Conservation (phyloP, 2,329 filamentous ascomycete genomes). For the Phoma sp. region DNA sequence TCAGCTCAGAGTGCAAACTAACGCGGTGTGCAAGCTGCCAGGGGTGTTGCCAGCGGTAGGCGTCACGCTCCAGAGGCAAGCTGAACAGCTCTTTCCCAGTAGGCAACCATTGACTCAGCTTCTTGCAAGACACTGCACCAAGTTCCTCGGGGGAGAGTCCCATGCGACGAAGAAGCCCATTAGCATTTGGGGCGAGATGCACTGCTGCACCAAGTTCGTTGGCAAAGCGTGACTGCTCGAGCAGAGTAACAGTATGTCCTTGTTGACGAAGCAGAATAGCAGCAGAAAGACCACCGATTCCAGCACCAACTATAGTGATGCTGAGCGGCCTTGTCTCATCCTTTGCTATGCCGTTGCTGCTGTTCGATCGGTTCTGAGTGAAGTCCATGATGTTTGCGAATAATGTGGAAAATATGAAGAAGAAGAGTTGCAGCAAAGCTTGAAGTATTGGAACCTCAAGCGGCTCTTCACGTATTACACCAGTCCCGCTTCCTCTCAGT, state of each 20-base stretch:
- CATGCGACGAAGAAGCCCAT: constrained; percentile 61
- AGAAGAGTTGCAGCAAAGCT: too few relatives aligned
- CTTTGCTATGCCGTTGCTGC: constrained; percentile 1
- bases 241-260: constrained; percentile 36
- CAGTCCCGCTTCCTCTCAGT: neutral
- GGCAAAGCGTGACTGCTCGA: constrained; percentile 60
- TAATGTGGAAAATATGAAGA: neutral
- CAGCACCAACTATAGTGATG: constrained; percentile 51
- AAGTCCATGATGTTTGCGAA: constrained; percentile 23
- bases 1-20: constrained; percentile 61
- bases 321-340: constrained; percentile 43
- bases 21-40: constrained; percentile 65
- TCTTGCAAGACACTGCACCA: constrained; percentile 43
- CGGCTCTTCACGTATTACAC: neutral
- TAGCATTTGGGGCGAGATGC: constrained; percentile 68
- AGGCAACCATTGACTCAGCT: constrained; percentile 50
- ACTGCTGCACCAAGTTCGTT: constrained; percentile 67
- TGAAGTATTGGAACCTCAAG: neutral
- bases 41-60: constrained; percentile 59
- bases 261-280: constrained; percentile 61
- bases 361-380: constrained; percentile 16
- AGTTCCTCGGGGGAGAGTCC: constrained; percentile 52
- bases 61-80: constrained; percentile 46
- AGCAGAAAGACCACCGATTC: constrained; percentile 62
- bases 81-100: constrained; percentile 48